Evolutionary conservation across 352 stramenopile genomes (phyloP).

Genomic region (Globisporangium barbulae): DNA sequence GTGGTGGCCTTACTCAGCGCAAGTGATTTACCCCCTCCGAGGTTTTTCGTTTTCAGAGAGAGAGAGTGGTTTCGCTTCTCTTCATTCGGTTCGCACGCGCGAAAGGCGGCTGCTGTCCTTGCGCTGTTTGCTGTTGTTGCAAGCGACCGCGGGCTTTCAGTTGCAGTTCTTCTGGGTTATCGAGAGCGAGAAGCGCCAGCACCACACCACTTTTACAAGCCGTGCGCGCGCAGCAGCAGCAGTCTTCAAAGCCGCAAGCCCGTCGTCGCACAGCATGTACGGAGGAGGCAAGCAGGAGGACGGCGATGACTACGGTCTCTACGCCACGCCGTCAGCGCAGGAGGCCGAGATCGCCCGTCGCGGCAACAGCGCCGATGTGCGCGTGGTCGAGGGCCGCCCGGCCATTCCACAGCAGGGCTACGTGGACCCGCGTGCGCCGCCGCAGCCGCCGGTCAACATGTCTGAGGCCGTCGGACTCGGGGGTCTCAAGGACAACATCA

Average conservation of each 20-base stretch:
- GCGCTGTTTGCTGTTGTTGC: background rate
- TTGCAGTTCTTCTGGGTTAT: constrained; percentile 12
- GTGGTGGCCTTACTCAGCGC: background rate
- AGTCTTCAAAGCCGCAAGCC: background rate
- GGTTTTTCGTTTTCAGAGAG: background rate
- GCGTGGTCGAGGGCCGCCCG: constrained; percentile 38
- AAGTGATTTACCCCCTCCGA: background rate
- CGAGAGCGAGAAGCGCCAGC: background rate
- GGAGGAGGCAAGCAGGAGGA: constrained; percentile 32
- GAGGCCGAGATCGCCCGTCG: constrained; percentile 49
- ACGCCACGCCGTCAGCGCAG: constrained; percentile 51
- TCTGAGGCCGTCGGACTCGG: constrained; percentile 50
- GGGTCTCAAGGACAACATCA: constrained; percentile 70
- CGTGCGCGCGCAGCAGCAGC: background rate
- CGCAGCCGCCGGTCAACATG: constrained; percentile 65
- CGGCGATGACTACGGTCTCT: constrained; percentile 53
- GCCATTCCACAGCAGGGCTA: constrained; percentile 46
- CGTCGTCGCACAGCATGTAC: constrained; percentile 31
- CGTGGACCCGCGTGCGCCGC: constrained; percentile 44
- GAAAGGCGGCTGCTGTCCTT: background rate
- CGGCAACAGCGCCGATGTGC: constrained; percentile 32
- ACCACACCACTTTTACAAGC: background rate
- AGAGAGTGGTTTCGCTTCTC: constrained; percentile 1
- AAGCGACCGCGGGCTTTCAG: constrained; percentile 2
- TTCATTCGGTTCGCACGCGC: background rate